phyloP scores from a whole-genome alignment of 305 asterid genomes.

The Salvia sclarea region DNA sequence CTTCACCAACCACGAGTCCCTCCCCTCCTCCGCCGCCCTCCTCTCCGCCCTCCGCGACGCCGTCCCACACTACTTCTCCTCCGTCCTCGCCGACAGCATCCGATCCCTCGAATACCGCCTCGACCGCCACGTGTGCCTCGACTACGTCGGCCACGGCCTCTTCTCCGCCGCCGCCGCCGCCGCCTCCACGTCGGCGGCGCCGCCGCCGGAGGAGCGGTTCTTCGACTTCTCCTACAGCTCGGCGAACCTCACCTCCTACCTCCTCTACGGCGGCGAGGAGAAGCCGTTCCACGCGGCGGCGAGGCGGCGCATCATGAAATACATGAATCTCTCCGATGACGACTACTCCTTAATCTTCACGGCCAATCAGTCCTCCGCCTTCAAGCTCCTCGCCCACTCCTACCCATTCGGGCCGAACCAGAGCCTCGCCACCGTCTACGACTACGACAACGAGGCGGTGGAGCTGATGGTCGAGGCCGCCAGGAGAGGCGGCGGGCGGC shows the following conservation, averaged over 20 bases:
- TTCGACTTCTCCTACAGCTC: slow-evolving; percentile 56
- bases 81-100: slow-evolving; percentile 55
- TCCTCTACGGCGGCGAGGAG: slow-evolving; percentile 49
- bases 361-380: slow-evolving; percentile 75
- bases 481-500: slow-evolving; percentile 43
- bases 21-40: slow-evolving; percentile 49
- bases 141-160: slow-evolving; percentile 78
- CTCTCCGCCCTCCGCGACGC: slow-evolving; percentile 40
- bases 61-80: slow-evolving; percentile 43
- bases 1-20: slow-evolving; percentile 79
- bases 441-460: slow-evolving; percentile 60
- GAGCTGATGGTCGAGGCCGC: slow-evolving; percentile 53
- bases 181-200: slow-evolving; percentile 35
- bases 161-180: slow-evolving; percentile 56
- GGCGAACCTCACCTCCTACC: slow-evolving; percentile 40
- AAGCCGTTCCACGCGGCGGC: slow-evolving; percentile 46
- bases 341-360: slow-evolving; percentile 71
- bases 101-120: slow-evolving; percentile 56
- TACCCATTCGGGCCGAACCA: slow-evolving; percentile 57
- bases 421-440: slow-evolving; percentile 61
- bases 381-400: slow-evolving; percentile 62
- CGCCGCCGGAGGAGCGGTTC: slow-evolving; percentile 30
- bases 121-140: slow-evolving; percentile 60
- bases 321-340: slow-evolving; percentile 65
- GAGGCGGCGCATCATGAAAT: slow-evolving; percentile 50